Base-by-base conservation (phyloP, 2,329 filamentous ascomycete genomes). In the Aspergillus bombycis region DNA sequence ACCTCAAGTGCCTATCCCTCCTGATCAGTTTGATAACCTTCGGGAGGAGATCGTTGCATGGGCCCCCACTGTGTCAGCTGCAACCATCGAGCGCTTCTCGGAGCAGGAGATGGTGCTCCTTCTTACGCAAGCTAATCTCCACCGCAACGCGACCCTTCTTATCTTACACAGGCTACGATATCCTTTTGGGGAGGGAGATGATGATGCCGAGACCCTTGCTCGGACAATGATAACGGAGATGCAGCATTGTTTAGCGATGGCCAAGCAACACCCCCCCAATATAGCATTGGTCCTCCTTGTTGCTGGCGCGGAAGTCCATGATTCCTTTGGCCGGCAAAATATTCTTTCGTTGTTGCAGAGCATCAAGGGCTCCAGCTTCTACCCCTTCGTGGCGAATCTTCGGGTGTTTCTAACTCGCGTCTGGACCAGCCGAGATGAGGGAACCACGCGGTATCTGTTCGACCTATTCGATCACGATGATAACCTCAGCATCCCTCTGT, bases 401-500 rank as follows among this genome's bases (percentile, higher is more conserved):
- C 43, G 43, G 5, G 1, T 41, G 26, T 58, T 52, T 14, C 57
- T 58, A 8, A 28, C 30, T 12, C 57, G 57, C 2, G 43, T 48
- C 10, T 58, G 57, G 57, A 43, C 57, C 32, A 46, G 57, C 6
- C 21, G 57, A 2, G 57, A 58, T 30, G n/a, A 30, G 7, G 57
- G 57, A 28, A 41, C 57, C 3, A n/a, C 21, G 4, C 57, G n/a
- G 7, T 58, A 50, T 16, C 45, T 58, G 26, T 58, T 58, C 30
- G n/a, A 28, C 4, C 43, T 58, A 16, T 58, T 58, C 16, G 57
- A 58, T 8, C 10, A 10, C 28, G 45, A 58, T 28, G 43, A 43
- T 10, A 43, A 58, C 3, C 57, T 58, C 19, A 58, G 57, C n/a
- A 50, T 58, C 11, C 57, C 43, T 50, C 57, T 58, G 5, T 58